phyloP scores from a whole-genome alignment of 805 yeast species.

The Barnettozyma pratensis region DNA sequence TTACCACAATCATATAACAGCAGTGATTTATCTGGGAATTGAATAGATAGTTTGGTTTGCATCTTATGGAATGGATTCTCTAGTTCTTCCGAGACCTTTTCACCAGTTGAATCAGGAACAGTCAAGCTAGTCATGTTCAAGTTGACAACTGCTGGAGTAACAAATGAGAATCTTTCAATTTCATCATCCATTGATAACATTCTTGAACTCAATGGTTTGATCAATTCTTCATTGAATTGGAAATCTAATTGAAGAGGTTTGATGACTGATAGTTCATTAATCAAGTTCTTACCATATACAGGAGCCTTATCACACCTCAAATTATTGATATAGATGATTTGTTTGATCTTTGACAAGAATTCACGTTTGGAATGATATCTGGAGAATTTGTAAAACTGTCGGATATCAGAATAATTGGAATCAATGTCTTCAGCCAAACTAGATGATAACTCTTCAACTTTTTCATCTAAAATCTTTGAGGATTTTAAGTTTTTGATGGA shows the following conservation, averaged over 20 bases:
- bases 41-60: slow-evolving; percentile 83
- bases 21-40: slow-evolving; percentile 92
- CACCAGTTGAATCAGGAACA: slow-evolving; percentile 34
- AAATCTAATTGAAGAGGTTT: slow-evolving; percentile 25
- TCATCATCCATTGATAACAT: slow-evolving; percentile 38
- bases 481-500: slow-evolving; percentile 43
- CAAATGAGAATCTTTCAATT: slow-evolving; percentile 73
- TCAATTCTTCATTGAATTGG: slow-evolving; percentile 25
- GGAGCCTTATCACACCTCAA: slow-evolving; percentile 65
- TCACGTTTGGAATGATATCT: slow-evolving; percentile 48
- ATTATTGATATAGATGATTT: slow-evolving; percentile 56
- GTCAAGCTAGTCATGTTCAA: slow-evolving; percentile 58
- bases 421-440: slow-evolving; percentile 25
- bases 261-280: slow-evolving; percentile 34
- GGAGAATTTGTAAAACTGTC: slow-evolving; percentile 54
- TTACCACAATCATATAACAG: slow-evolving; percentile 97
- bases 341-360: slow-evolving; percentile 48
- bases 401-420: slow-evolving; percentile 34
- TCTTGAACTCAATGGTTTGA: slow-evolving; percentile 39
- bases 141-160: slow-evolving; percentile 83
- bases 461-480: slow-evolving; percentile 37
- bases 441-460: slow-evolving; percentile 37
- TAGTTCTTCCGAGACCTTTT: slow-evolving; percentile 24
- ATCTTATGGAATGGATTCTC: slow-evolving; percentile 67
- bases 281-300: slow-evolving; percentile 56